These are phyloP conservation scores for Kokia cookei DNA, from an alignment of 441 rosid genomes.

Conservation along the genomic window DNA sequence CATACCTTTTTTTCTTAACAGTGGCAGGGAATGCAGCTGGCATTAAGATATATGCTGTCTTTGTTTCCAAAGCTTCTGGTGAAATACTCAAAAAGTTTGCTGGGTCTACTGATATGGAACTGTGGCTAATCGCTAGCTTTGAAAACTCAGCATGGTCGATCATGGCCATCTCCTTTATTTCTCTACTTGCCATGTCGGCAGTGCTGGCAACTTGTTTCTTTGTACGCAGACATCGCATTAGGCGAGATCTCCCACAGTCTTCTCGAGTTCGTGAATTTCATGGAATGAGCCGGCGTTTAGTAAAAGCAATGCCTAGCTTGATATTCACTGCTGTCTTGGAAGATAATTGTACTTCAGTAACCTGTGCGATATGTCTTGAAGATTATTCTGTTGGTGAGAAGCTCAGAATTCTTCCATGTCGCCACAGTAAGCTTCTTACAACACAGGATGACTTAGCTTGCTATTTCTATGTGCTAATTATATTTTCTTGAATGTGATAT, in stretches of 20 bases:
- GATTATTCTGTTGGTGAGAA: constrained; percentile 89
- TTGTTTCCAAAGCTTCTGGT: constrained; percentile 73
- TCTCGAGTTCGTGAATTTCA: constrained; percentile 72
- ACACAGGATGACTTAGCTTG: background rate
- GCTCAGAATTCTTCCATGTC: constrained; percentile 83
- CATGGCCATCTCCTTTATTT: constrained; percentile 91
- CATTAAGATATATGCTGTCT: constrained; percentile 75
- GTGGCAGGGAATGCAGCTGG: constrained; percentile 93
- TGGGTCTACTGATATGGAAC: constrained; percentile 45
- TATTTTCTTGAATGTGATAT: background rate
- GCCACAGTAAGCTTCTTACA: constrained; percentile 66
- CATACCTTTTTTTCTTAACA: constrained; percentile 22
- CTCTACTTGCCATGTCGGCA: constrained; percentile 91
- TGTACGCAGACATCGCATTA: constrained; percentile 83
- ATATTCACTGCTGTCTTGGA: constrained; percentile 69
- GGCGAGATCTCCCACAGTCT: constrained; percentile 56
- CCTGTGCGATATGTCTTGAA: constrained; percentile 95
- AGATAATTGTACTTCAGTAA: constrained; percentile 78
- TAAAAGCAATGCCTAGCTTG: constrained; percentile 96
- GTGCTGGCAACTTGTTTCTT: constrained; percentile 95
- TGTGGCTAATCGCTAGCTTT: constrained; percentile 77
- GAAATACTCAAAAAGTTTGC: constrained; percentile 44
- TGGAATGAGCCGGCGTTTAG: constrained; percentile 91
- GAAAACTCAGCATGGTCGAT: constrained; percentile 96
- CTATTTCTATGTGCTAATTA: background rate